A percentile compares a stretch with the other conserved stretches of the same genome.
Conservation (phyloP, 2,329 filamentous ascomycete genomes). For the Fusarium sp. region DNA sequence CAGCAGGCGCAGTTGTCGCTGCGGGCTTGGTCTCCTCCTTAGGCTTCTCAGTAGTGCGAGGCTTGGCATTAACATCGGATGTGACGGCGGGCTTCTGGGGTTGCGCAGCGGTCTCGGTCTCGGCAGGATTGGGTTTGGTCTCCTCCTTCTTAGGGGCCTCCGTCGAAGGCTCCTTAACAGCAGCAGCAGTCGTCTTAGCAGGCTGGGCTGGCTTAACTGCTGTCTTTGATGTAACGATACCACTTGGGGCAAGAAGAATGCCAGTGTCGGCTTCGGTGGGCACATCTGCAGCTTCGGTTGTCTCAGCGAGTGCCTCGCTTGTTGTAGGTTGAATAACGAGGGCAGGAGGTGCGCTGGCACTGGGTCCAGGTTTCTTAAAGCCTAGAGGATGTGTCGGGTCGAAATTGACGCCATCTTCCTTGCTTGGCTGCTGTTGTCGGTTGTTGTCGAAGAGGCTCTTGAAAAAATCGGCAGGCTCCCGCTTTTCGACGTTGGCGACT, state of each 20-base stretch:
- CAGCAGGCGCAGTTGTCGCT: constrained; percentile 20
- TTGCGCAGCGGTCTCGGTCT: constrained; percentile 12
- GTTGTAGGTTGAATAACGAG: constrained; percentile 42
- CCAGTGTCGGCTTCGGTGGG: constrained; percentile 40
- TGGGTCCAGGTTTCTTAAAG: constrained; percentile 29
- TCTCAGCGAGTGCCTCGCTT: constrained; percentile 26
- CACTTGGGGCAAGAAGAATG: constrained; percentile 47
- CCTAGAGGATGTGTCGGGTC: constrained; percentile 31
- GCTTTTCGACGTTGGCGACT: constrained; percentile 26
- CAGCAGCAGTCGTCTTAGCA: constrained; percentile 19
- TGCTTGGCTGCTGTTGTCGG: constrained; percentile 2
- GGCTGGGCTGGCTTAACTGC: constrained; percentile 7
- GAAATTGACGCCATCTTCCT: constrained; percentile 27
- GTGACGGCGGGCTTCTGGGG: constrained; percentile 7
- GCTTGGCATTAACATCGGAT: constrained; percentile 12
- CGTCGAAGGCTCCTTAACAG: constrained; percentile 15
- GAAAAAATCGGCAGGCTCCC: constrained; percentile 43
- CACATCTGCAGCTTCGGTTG: constrained; percentile 17
- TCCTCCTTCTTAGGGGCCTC: constrained; percentile 23
- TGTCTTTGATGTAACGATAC: constrained; percentile 43
- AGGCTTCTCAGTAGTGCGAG: constrained; percentile 23
- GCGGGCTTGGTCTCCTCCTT: constrained; percentile 32
- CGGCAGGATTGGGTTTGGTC: constrained; percentile 4
- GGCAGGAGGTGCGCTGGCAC: constrained; percentile 34
- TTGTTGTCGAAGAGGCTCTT: constrained; percentile 41